Base-by-base conservation (phyloP, 176 grass and related monocot species). In the Thalia dealbata region DNA sequence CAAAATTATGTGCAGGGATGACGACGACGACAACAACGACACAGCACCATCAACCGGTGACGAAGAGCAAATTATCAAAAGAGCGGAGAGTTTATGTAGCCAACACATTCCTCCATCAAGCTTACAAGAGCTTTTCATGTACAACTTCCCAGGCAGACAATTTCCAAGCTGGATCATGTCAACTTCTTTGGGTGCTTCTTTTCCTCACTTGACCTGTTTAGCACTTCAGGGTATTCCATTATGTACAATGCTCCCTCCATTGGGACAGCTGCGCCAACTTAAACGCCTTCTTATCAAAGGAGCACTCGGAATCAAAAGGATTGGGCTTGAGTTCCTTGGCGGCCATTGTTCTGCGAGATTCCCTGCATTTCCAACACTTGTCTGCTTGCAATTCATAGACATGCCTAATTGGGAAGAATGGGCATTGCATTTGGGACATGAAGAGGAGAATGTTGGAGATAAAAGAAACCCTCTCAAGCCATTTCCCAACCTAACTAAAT, bases 361-460 rank as follows among this genome's bases (percentile, higher is more conserved):
- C 82, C 16, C 82, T 65, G 75, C 81, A 16, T 91, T 91, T 52
- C 78, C 81, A 38, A 96, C 88, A 52, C 92, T 96, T 35, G 81
- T 89, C 76, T 30, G 79, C 52, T 74, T 91, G 24, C 80, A 79
- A 68, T 73, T 96, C 48, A 76, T 76, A 65, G 81, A 86, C 73
- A 91, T 96, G 91, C 70, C 60, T 43, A 91, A 74, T 14, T 83
- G 86, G 81, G 81, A 91, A 84, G 76, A 86, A 62, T 96, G 91
- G 91, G 1, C 27, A n/a, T n/a, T n/a, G n/a, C n/a, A n/a, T n/a
- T n/a, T n/a, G n/a, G n/a, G n/a, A n/a, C n/a, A n/a, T n/a, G n/a
- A n/a, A 21, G 10, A 42, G 27, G 74, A 78, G 71, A 81, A 91
- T 51, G 82, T 78, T 30, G 72, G 5, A 15, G 72, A 61, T 23